phyloP scores from a whole-genome alignment of 495 filamentous ascomycete species.

The Melanomma pulvis-pyrius region DNA sequence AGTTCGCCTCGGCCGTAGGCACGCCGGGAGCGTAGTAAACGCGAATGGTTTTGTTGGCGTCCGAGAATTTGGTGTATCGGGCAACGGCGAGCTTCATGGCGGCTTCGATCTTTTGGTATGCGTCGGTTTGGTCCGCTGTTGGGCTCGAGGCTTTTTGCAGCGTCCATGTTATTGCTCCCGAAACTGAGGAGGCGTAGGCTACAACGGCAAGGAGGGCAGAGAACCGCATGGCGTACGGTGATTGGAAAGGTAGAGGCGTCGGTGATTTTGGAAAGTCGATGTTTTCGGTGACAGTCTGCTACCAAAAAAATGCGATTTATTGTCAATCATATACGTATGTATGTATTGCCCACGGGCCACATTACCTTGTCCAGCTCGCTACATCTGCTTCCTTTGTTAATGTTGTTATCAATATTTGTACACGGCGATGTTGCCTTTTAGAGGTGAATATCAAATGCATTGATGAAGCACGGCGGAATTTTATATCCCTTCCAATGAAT shows the following conservation, averaged over 20 bases:
- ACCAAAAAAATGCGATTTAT: no score
- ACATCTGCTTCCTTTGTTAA: background rate
- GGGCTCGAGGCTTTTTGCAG: constrained; percentile 21
- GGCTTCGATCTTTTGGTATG: constrained; percentile 26
- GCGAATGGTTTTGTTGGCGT: constrained; percentile 12
- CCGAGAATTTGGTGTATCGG: constrained; percentile 3
- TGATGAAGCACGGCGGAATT: background rate
- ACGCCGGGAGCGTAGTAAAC: constrained; percentile 31
- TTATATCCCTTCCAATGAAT: background rate
- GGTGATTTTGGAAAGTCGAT: no score
- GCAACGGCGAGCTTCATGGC: constrained; percentile 20
- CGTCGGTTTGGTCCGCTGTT: constrained; percentile 23
- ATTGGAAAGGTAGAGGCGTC: background rate
- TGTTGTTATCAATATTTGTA: background rate
- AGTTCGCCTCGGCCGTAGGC: constrained; percentile 24
- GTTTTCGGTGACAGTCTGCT: background rate
- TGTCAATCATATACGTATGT: background rate
- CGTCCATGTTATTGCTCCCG: constrained; percentile 10
- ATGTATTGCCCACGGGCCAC: background rate
- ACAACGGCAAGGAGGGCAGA: background rate
- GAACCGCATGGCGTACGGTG: background rate
- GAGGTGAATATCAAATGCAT: background rate
- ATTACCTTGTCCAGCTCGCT: background rate
- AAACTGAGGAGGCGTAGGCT: background rate
- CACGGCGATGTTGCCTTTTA: background rate